Percentiles rank a stretch among this genome's conserved stretches.
phyloP scores from a whole-genome alignment of 1,284 basidiomycete species.

The Ganoderma sp. region DNA sequence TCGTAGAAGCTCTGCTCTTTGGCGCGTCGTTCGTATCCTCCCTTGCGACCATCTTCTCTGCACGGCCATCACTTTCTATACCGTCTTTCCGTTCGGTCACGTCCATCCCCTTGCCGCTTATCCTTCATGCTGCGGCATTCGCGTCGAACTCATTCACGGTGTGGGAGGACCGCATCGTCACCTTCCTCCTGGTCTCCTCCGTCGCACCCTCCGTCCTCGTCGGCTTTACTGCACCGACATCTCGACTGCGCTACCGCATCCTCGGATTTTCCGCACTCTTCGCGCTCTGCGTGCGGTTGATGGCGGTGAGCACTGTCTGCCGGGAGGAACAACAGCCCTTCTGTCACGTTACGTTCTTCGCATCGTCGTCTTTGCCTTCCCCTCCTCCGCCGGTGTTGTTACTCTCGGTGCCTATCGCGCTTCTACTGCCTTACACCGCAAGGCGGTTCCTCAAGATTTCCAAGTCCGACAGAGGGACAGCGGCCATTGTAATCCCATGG shows the following conservation, averaged over 20 bases:
- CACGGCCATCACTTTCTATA: conserved; percentile 41
- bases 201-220: conserved; percentile 62
- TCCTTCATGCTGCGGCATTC: conserved; percentile 76
- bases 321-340: conserved; percentile 93
- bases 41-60: conserved; percentile 46
- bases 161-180: conserved; percentile 90
- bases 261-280: conserved; percentile 72
- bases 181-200: conserved; percentile 75
- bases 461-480: conserved; percentile 77
- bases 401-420: conserved; percentile 59
- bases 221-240: conserved; percentile 70
- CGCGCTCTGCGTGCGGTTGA: conserved; percentile 74
- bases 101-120: conserved; percentile 51
- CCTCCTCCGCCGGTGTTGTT: conserved; percentile 65
- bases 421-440: conserved; percentile 66
- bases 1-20: conserved; percentile 54
- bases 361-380: conserved; percentile 67
- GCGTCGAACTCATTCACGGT: conserved; percentile 94
- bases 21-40: conserved; percentile 47
- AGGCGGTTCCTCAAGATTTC: conserved; percentile 67
- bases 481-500: conserved; percentile 64
- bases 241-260: conserved; percentile 77
- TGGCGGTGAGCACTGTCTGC: conserved; percentile 83
- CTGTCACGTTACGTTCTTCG: conserved; percentile 88
- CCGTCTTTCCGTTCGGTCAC: conserved; percentile 41